Conservation (phyloP, 352 stramenopile species). For the Phytophthora rubi region DNA sequence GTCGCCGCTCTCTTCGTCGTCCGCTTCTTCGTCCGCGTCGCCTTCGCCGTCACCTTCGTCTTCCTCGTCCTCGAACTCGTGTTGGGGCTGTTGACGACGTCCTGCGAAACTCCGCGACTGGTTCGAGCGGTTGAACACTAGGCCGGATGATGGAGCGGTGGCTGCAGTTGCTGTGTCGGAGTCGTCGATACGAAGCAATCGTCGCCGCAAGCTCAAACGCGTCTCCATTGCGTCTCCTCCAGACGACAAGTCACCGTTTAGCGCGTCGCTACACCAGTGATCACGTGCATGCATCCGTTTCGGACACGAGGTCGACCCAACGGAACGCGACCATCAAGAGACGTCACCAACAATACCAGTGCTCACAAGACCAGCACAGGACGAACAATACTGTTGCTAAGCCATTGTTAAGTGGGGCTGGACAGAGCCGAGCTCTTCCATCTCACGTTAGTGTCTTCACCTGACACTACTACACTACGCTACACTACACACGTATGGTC, state of each 20-base stretch:
- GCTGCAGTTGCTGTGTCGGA: neutral
- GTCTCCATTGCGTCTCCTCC: conserved; percentile 27
- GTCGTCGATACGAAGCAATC: conserved; percentile 46
- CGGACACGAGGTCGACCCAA: neutral
- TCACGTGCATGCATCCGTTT: conserved; percentile 11
- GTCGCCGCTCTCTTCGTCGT: conserved; percentile 49
- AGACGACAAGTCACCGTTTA: conserved; percentile 6
- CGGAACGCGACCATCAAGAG: conserved; percentile 1
- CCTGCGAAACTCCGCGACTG: conserved; percentile 1
- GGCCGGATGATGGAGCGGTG: neutral
- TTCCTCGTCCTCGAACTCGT: conserved; percentile 33
- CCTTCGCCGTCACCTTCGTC: conserved; percentile 32
- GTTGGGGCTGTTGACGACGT: conserved; percentile 18
- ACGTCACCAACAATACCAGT: neutral
- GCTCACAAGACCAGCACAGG: neutral
- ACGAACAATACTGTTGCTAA: neutral
- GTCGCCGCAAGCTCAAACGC: conserved; percentile 30
- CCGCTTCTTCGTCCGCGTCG: conserved; percentile 59
- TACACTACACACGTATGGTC: neutral
- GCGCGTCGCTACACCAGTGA: neutral
- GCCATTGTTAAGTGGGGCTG: neutral
- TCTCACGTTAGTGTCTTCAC: neutral
- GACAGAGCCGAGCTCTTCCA: too few relatives aligned
- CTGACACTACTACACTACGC: neutral
- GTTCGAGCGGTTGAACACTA: conserved; percentile 6